These are phyloP conservation scores for Boletus eberwhitei DNA, from an alignment of 768 basidiomycete species.

Conservation along the genomic window DNA sequence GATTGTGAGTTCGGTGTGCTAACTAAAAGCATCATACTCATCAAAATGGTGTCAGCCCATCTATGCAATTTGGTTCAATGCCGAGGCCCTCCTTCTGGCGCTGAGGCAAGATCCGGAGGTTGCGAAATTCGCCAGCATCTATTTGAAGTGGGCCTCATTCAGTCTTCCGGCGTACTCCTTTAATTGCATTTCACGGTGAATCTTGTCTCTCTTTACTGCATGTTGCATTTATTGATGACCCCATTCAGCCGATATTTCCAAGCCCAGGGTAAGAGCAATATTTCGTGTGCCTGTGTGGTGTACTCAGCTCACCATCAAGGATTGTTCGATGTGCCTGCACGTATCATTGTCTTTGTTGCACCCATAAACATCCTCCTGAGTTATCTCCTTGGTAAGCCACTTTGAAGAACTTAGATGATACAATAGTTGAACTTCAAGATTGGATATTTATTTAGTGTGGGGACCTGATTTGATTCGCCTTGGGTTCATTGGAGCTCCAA, in stretches of 20 bases:
- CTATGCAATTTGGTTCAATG: slow-evolving; percentile 74
- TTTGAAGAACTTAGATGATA: not conserved
- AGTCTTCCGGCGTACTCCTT: slow-evolving; percentile 74
- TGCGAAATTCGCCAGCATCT: slow-evolving; percentile 67
- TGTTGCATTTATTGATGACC: slow-evolving; percentile 42
- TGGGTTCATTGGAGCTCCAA: slow-evolving; percentile 90
- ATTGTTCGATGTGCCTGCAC: slow-evolving; percentile 81
- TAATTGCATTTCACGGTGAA: slow-evolving; percentile 48
- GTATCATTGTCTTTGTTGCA: slow-evolving; percentile 75
- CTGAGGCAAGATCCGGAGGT: slow-evolving; percentile 81
- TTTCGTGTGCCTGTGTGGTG: slow-evolving; percentile 15
- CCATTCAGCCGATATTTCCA: slow-evolving; percentile 54
- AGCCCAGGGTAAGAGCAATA: slow-evolving; percentile 63
- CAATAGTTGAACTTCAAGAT: slow-evolving; percentile 34
- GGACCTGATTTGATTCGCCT: slow-evolving; percentile 77
- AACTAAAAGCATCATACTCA: not conserved
- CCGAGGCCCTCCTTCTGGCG: slow-evolving; percentile 69
- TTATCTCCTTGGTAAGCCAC: slow-evolving; percentile 64
- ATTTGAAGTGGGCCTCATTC: slow-evolving; percentile 68
- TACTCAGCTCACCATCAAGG: slow-evolving; percentile 37
- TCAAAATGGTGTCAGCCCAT: slow-evolving; percentile 40
- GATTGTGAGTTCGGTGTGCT: slow-evolving; percentile 45
- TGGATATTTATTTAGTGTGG: slow-evolving; percentile 82
- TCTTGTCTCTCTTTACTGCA: slow-evolving; percentile 8
- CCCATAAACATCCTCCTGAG: slow-evolving; percentile 84